These are phyloP conservation scores for Talaromyces pinophilus DNA, from an alignment of 2,329 filamentous ascomycete species.

Conservation along the genomic window DNA sequence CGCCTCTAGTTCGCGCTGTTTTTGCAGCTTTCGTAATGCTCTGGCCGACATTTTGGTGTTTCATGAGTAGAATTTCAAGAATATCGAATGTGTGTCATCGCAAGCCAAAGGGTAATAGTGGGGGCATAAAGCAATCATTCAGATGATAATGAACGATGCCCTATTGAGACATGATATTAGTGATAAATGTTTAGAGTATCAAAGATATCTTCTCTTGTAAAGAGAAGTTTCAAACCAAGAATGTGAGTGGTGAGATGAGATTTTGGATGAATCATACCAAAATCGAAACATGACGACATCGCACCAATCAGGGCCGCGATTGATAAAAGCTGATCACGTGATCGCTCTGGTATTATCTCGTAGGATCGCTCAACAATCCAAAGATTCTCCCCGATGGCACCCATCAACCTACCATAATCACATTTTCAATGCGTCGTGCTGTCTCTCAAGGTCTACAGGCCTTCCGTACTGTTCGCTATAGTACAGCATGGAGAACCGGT, in stretches of 20 bases:
- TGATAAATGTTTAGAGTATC: background rate
- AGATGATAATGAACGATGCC: background rate
- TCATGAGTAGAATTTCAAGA: background rate
- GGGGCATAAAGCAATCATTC: background rate
- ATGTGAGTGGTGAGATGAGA: background rate
- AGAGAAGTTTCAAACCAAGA: background rate
- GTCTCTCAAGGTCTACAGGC: slow-evolving; percentile 39
- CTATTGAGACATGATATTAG: background rate
- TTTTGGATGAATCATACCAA: background rate
- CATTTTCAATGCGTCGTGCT: slow-evolving; percentile 50
- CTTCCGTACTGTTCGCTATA: slow-evolving; percentile 51
- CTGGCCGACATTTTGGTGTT: slow-evolving; percentile 61
- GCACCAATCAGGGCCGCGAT: slow-evolving; percentile 19
- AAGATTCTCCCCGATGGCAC: slow-evolving; percentile 1
- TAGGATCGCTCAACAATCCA: slow-evolving; percentile 5
- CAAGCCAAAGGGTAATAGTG: background rate
- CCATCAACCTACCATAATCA: slow-evolving; percentile 10
- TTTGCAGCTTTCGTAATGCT: slow-evolving; percentile 65
- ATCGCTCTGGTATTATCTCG: background rate
- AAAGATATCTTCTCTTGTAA: background rate
- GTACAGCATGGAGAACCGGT: slow-evolving; percentile 47
- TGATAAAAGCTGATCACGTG: background rate
- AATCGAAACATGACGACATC: slow-evolving; percentile 22
- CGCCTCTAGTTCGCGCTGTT: slow-evolving; percentile 56
- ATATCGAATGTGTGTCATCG: slow-evolving; percentile 14